phyloP scores from a whole-genome alignment of 2,329 filamentous ascomycete genomes.

The Neoascochyta sp. region DNA sequence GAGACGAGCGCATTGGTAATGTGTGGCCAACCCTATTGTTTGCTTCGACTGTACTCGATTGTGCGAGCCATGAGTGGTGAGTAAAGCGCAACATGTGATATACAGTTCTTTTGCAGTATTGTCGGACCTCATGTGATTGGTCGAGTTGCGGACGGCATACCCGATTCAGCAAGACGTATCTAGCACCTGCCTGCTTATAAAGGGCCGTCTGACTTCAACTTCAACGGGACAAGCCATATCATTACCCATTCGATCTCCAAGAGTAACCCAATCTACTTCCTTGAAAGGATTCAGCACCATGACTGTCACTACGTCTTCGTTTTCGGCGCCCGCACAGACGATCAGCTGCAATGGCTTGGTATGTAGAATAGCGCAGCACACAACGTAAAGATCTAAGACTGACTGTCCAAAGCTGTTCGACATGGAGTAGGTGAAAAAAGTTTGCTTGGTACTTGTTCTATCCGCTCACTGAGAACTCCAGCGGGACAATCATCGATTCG shows the following conservation, averaged over 20 bases:
- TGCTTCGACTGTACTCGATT: too few relatives aligned
- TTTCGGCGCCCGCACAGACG: constrained; percentile 41
- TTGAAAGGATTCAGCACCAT: constrained; percentile 19
- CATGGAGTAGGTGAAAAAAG: constrained; percentile 35
- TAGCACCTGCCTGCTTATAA: too few relatives aligned
- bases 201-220: too few relatives aligned
- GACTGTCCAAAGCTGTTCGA: constrained; percentile 28
- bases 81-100: too few relatives aligned
- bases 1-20: too few relatives aligned
- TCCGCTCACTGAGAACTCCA: too few relatives aligned
- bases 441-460: too few relatives aligned
- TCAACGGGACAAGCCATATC: too few relatives aligned
- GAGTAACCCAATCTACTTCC: constrained; percentile 1
- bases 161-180: too few relatives aligned
- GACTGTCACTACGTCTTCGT: constrained; percentile 35
- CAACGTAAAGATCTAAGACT: neutral
- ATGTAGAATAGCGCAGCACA: constrained; percentile 8
- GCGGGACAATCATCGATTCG: constrained; percentile 80
- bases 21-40: too few relatives aligned
- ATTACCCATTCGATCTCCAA: constrained; percentile 3
- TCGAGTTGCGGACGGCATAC: constrained; percentile 13
- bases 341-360: constrained; percentile 45
- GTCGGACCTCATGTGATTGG: constrained; percentile 16
- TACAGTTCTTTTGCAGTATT: too few relatives aligned
- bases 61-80: too few relatives aligned